A percentile compares a stretch with the other conserved stretches of the same genome.
phyloP scores from a whole-genome alignment of 352 stramenopile genomes.

The Phytophthora ohioensis region DNA sequence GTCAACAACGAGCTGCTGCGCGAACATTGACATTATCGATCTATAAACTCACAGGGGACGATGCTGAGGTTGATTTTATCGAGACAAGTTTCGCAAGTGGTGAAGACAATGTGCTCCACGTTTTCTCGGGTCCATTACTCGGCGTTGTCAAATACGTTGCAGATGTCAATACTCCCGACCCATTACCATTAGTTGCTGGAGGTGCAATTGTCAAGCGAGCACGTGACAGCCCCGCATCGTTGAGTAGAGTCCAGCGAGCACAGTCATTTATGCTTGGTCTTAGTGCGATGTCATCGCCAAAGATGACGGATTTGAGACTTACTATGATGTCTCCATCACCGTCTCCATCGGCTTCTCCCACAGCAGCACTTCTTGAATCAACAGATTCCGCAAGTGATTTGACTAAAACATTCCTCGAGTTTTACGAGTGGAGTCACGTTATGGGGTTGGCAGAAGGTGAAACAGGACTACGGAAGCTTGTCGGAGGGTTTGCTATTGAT shows the following conservation, averaged over 20 bases:
- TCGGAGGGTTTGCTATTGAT: conserved; percentile 43
- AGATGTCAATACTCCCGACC: conserved; percentile 19
- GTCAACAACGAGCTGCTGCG: conserved; percentile 47
- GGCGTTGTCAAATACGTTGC: conserved; percentile 69
- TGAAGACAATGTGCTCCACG: conserved; percentile 69
- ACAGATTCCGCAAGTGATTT: conserved; percentile 46
- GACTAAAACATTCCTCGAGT: conserved; percentile 72
- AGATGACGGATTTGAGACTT: conserved; percentile 38
- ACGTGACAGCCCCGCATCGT: conserved; percentile 41
- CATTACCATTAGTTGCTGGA: conserved; percentile 18
- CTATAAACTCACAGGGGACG: conserved; percentile 43
- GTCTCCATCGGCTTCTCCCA: conserved; percentile 25
- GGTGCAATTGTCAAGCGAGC: conserved; percentile 33
- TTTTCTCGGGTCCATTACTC: conserved; percentile 77
- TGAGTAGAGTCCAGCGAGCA: conserved; percentile 55
- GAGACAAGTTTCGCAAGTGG: conserved; percentile 58
- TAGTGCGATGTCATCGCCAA: conserved; percentile 47
- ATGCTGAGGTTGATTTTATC: conserved; percentile 60
- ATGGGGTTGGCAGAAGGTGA: conserved; percentile 18
- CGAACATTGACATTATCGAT: conserved; percentile 44
- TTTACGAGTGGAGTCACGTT: conserved; percentile 70
- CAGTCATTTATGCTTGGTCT: conserved; percentile 62
- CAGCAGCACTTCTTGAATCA: conserved; percentile 21
- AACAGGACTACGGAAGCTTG: conserved; percentile 28
- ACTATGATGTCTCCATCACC: conserved; percentile 36